A percentile compares a stretch with the other conserved stretches of the same genome.
Evolutionary conservation across 2,329 filamentous ascomycete genomes (phyloP).

Genomic region (Fusarium ramigenum): DNA sequence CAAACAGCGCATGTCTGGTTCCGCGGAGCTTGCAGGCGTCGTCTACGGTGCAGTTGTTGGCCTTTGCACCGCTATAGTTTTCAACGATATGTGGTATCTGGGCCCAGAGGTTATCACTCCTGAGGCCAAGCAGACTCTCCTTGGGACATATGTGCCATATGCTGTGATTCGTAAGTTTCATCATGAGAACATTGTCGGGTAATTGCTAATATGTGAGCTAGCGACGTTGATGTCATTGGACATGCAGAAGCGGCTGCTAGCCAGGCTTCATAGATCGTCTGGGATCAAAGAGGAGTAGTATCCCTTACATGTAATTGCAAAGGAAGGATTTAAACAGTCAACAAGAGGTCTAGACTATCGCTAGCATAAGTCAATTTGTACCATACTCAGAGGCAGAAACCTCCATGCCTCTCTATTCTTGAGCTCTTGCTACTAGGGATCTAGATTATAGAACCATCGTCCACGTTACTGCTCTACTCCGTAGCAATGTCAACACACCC

Average conservation of each 20-base stretch:
- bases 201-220: neutral
- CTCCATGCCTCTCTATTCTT: accelerated
- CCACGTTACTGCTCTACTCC: neutral
- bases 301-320: too few relatives aligned
- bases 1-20: neutral
- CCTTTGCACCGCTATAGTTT: neutral
- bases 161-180: neutral
- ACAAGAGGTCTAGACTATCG: too few relatives aligned
- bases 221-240: neutral
- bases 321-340: too few relatives aligned
- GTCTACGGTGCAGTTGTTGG: neutral
- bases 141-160: neutral
- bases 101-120: neutral
- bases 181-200: accelerated
- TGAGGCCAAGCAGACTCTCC: neutral
- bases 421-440: neutral
- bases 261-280: neutral
- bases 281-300: neutral
- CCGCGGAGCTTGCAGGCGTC: neutral
- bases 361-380: neutral
- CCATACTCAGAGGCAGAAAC: accelerated
- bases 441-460: neutral
- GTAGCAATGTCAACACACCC: neutral
- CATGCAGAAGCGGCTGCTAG: neutral
- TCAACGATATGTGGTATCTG: neutral